These are phyloP conservation scores for Exophiala dermatitidis DNA, from an alignment of 2,329 filamentous ascomycete species.

Conservation along the genomic window DNA sequence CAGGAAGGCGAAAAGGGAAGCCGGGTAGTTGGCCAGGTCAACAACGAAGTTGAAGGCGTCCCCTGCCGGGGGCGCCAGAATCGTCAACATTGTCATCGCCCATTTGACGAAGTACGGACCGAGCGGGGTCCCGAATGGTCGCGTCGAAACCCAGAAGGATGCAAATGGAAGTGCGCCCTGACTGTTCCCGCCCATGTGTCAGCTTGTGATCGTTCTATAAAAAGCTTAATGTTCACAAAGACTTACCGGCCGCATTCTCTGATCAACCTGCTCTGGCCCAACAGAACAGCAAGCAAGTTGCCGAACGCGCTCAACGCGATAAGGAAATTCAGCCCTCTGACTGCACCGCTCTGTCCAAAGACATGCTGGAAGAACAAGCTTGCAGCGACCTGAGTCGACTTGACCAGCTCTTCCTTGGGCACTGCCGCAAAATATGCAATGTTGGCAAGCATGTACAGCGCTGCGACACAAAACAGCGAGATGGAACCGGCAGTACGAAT, in stretches of 20 bases:
- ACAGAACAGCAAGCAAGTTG: constrained; percentile 50
- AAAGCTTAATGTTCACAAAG: neutral
- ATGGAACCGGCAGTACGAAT: constrained; percentile 46
- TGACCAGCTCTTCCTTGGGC: constrained; percentile 47
- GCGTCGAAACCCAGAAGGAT: constrained; percentile 55
- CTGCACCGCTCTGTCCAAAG: constrained; percentile 46
- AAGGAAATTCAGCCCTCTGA: constrained; percentile 50
- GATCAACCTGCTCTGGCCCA: constrained; percentile 51
- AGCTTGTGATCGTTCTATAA: neutral
- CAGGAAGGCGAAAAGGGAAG: constrained; percentile 50
- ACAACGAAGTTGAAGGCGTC: constrained; percentile 57
- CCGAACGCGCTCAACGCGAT: constrained; percentile 54
- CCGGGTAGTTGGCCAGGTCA: constrained; percentile 53
- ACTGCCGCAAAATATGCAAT: constrained; percentile 56
- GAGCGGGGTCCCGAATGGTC: constrained; percentile 56
- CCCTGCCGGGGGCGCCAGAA: constrained; percentile 53
- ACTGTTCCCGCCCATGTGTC: constrained; percentile 28
- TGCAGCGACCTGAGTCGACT: constrained; percentile 50
- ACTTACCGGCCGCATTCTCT: constrained; percentile 47
- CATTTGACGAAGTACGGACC: constrained; percentile 55
- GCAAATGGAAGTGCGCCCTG: constrained; percentile 58
- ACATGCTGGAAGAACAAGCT: constrained; percentile 54
- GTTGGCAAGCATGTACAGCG: constrained; percentile 54
- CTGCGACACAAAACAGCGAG: constrained; percentile 47
- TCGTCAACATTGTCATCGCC: constrained; percentile 53